Conservation (phyloP, 176 grass and related monocot genomes). For the Cenchrus fungigraminus region DNA sequence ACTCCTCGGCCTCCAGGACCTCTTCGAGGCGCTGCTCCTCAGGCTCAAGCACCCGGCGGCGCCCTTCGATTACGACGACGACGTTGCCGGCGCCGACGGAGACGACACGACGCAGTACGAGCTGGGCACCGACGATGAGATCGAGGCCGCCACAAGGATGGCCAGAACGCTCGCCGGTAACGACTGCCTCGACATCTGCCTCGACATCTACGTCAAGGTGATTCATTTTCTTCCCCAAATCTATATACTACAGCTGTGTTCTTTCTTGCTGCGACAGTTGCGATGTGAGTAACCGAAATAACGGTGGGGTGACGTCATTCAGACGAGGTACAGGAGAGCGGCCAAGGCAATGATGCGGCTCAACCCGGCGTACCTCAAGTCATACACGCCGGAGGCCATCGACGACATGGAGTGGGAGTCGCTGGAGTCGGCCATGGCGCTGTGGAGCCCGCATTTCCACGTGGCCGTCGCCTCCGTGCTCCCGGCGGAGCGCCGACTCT, state of each 20-base stretch:
- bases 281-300: background rate
- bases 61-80: background rate
- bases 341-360: conserved; percentile 80
- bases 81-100: background rate
- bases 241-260: background rate
- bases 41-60: conserved; percentile 53
- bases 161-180: conserved; percentile 63
- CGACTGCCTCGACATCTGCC: conserved; percentile 73
- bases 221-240: background rate
- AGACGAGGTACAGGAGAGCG: conserved; percentile 67
- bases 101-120: conserved; percentile 1
- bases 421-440: conserved; percentile 62
- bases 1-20: conserved; percentile 59
- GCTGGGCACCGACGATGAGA: conserved; percentile 49
- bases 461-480: conserved; percentile 55
- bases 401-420: conserved; percentile 72
- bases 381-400: conserved; percentile 58
- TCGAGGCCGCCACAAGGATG: conserved; percentile 53
- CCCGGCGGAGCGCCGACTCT: conserved; percentile 56
- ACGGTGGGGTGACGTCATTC: conserved; percentile 34
- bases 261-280: background rate
- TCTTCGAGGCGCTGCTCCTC: conserved; percentile 59
- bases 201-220: conserved; percentile 74
- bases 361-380: conserved; percentile 64
- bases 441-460: conserved; percentile 65